Evolutionary conservation across 345 rosid species (phyloP).

Genomic region (Clarkia xantiana): DNA sequence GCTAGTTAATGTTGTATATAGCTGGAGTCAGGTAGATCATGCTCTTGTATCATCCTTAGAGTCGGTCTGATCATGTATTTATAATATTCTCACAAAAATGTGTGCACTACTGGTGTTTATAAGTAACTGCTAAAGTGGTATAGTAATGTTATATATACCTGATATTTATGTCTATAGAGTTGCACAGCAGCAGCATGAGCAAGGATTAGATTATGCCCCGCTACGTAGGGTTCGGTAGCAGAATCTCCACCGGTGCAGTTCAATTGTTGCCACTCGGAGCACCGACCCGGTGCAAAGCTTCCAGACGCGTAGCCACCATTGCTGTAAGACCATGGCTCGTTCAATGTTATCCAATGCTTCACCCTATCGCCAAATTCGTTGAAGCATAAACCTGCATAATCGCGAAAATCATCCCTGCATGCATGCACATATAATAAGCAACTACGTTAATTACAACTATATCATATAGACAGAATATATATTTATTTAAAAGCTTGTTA

Average conservation of each 20-base stretch:
- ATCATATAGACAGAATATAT: too few species aligned
- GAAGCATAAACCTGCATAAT: conserved; percentile 29
- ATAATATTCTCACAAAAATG: too few species aligned
- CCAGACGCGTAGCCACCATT: conserved; percentile 18
- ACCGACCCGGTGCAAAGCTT: conserved; percentile 25
- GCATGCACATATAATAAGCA: too few species aligned
- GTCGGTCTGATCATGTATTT: too few species aligned
- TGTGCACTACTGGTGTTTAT: too few species aligned
- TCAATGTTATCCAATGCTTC: conserved; percentile 45
- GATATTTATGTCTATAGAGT: conserved; percentile 22
- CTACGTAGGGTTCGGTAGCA: conserved; percentile 27
- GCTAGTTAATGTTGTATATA: background rate
- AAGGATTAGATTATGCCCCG: conserved; percentile 22
- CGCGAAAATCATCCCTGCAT: conserved; percentile 23
- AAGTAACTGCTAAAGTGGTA: too few species aligned
- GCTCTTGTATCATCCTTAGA: too few species aligned
- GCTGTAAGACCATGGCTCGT: conserved; percentile 29
- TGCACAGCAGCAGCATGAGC: conserved; percentile 23
- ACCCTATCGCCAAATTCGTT: conserved; percentile 39
- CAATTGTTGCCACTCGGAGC: conserved; percentile 19
- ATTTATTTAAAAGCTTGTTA: too few species aligned
- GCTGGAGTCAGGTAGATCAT: background rate
- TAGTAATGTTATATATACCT: conserved; percentile 12
- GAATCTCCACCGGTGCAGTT: conserved; percentile 28
- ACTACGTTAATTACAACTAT: too few species aligned